phyloP scores from a whole-genome alignment of 2,329 filamentous ascomycete species.

The Diplodia mutila region DNA sequence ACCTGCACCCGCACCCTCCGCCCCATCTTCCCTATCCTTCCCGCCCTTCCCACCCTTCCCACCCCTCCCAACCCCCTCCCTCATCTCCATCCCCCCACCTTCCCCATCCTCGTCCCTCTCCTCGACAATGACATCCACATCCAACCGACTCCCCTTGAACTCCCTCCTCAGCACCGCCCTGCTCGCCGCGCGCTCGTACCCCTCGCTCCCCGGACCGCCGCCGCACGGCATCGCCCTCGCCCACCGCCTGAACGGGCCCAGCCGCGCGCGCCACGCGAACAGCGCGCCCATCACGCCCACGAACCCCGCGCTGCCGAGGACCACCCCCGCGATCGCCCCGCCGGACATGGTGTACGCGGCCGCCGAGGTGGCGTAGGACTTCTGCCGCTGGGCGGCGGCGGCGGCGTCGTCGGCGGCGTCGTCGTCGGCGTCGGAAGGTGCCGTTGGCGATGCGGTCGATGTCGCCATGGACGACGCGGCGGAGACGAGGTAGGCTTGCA shows the following conservation, averaged over 20 bases:
- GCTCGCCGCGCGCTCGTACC: background rate
- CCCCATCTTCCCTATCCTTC: background rate
- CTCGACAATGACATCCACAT: background rate
- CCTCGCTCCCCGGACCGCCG: background rate
- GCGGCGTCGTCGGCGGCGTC: constrained; percentile 22
- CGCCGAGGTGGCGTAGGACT: background rate
- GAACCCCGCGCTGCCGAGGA: constrained; percentile 23
- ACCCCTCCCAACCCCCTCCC: background rate
- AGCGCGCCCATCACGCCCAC: background rate
- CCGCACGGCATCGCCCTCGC: background rate
- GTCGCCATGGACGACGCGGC: background rate
- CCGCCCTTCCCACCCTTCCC: too few species aligned
- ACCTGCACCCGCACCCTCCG: background rate
- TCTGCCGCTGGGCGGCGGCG: background rate
- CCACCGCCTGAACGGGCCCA: background rate
- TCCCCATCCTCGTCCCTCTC: too few species aligned
- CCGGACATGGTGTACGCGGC: constrained; percentile 1
- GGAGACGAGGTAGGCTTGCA: constrained; percentile 47
- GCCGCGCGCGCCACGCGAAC: constrained; percentile 6
- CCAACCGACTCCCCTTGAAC: constrained; percentile 16
- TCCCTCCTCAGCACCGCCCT: background rate
- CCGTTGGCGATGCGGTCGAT: too few species aligned
- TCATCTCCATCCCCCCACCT: background rate
- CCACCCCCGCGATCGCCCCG: background rate
- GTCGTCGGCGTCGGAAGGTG: too few species aligned